Percentiles rank a stretch among this genome's conserved stretches.
These are phyloP conservation scores for Chionographis japonica DNA, from an alignment of 106 monocot genomes.

Conservation along the genomic window DNA sequence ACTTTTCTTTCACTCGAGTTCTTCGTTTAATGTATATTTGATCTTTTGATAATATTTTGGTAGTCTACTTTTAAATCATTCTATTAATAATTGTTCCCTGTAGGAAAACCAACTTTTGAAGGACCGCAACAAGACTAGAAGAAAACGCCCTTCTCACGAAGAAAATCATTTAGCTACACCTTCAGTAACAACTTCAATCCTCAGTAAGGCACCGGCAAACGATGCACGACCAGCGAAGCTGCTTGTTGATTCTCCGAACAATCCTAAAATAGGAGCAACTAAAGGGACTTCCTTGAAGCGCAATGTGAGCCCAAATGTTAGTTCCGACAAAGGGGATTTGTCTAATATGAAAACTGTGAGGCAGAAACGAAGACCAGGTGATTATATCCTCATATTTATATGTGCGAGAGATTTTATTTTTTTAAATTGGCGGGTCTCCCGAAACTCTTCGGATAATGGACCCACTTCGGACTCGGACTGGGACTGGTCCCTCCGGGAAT, in stretches of 20 bases:
- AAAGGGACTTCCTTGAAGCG: slow-evolving; percentile 48
- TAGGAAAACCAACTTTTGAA: slow-evolving; percentile 92
- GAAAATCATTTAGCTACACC: slow-evolving; percentile 41
- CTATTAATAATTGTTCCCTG: background rate
- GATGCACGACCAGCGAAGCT: slow-evolving; percentile 48
- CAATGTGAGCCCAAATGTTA: slow-evolving; percentile 26
- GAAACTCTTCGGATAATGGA: no score
- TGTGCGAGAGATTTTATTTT: no score
- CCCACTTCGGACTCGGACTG: no score
- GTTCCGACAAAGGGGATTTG: slow-evolving; percentile 37
- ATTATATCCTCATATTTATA: background rate
- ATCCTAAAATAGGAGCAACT: slow-evolving; percentile 34
- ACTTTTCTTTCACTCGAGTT: background rate
- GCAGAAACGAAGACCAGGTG: slow-evolving; percentile 74
- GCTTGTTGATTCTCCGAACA: slow-evolving; percentile 39
- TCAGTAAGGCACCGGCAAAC: slow-evolving; percentile 33
- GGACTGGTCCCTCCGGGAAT: no score
- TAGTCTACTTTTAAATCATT: background rate
- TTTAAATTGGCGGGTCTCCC: no score
- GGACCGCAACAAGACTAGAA: slow-evolving; percentile 74
- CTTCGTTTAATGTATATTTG: background rate
- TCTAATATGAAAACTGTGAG: slow-evolving; percentile 37
- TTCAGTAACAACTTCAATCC: slow-evolving; percentile 16
- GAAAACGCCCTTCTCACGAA: slow-evolving; percentile 53
- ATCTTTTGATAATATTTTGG: background rate